Percentiles rank a stretch among this genome's conserved stretches.
phyloP scores from a whole-genome alignment of 768 basidiomycete species.

The Leccinum incarnatum region DNA sequence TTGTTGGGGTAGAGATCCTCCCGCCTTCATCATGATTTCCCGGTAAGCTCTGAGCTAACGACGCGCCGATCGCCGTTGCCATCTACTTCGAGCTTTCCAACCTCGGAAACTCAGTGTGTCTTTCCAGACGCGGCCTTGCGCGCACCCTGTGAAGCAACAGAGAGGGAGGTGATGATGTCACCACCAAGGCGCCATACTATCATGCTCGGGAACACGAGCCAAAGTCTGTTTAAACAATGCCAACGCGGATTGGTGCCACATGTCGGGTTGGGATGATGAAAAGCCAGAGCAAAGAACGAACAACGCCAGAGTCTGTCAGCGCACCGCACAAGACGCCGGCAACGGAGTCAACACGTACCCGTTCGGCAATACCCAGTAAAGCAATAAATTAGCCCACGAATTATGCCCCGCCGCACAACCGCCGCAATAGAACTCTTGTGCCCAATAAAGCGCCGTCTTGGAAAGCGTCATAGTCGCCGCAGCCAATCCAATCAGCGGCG shows the following conservation, averaged over 20 bases:
- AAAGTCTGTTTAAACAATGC: slow-evolving; percentile 47
- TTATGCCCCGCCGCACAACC: slow-evolving; percentile 80
- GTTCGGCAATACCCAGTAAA: slow-evolving; percentile 76
- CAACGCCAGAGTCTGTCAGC: slow-evolving; percentile 1
- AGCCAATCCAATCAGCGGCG: slow-evolving; percentile 73
- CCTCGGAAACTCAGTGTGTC: slow-evolving; percentile 13
- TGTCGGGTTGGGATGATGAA: neutral
- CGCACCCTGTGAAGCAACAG: slow-evolving; percentile 23
- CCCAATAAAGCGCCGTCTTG: slow-evolving; percentile 83
- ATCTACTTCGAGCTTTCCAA: neutral
- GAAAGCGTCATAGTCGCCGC: slow-evolving; percentile 75
- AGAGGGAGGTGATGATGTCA: slow-evolving; percentile 53
- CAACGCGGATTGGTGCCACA: neutral
- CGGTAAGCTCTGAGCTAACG: neutral
- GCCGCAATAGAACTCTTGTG: slow-evolving; percentile 76
- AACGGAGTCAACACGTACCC: slow-evolving; percentile 47
- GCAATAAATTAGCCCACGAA: slow-evolving; percentile 42
- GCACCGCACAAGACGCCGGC: neutral
- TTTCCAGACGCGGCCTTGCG: slow-evolving; percentile 35
- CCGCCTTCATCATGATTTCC: neutral
- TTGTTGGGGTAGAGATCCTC: neutral
- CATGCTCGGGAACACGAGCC: slow-evolving; percentile 69
- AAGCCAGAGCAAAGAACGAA: neutral
- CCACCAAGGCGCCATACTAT: slow-evolving; percentile 59
- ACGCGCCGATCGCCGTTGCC: no score